Percentiles rank a stretch among this genome's conserved stretches.
These are phyloP conservation scores for Tricholoma saponaceum DNA, from an alignment of 768 basidiomycete species.

Conservation along the genomic window DNA sequence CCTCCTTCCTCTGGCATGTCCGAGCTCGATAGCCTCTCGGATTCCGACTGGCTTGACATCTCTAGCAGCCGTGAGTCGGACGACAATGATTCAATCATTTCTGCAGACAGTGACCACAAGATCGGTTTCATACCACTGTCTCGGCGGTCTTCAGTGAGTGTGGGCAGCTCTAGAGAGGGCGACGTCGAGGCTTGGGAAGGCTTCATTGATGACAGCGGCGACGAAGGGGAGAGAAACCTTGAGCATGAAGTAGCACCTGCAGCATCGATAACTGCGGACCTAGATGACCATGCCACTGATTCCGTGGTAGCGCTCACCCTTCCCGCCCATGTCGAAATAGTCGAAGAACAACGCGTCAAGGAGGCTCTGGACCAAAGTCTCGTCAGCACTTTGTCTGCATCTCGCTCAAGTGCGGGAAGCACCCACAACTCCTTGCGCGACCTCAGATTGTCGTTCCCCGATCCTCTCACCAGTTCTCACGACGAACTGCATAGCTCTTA, in stretches of 20 bases:
- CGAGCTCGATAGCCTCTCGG: conserved; percentile 65
- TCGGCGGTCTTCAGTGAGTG: conserved; percentile 66
- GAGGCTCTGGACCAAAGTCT: conserved; percentile 81
- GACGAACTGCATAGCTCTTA: conserved; percentile 59
- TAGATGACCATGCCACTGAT: conserved; percentile 27
- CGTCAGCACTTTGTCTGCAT: conserved; percentile 73
- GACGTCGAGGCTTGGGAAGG: conserved; percentile 80
- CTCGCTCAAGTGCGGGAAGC: conserved; percentile 59
- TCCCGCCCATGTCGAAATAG: conserved; percentile 34
- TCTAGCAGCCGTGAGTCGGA: conserved; percentile 67
- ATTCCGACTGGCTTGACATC: conserved; percentile 84
- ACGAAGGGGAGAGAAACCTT: conserved; percentile 33
- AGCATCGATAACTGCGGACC: conserved; percentile 23
- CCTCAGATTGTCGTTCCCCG: conserved; percentile 78
- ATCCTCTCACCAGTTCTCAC: conserved; percentile 71
- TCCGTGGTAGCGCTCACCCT: conserved; percentile 19
- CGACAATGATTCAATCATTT: conserved; percentile 64
- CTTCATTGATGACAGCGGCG: conserved; percentile 58
- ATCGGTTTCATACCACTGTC: conserved; percentile 51
- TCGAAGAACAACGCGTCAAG: conserved; percentile 66
- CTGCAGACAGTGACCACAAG: conserved; percentile 61
- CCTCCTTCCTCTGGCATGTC: conserved; percentile 43
- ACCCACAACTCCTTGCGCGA: conserved; percentile 64
- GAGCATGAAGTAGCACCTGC: conserved; percentile 28
- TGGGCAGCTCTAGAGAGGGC: conserved; percentile 61